phyloP scores from a whole-genome alignment of 352 stramenopile genomes.

The Plasmopara halstedii region DNA sequence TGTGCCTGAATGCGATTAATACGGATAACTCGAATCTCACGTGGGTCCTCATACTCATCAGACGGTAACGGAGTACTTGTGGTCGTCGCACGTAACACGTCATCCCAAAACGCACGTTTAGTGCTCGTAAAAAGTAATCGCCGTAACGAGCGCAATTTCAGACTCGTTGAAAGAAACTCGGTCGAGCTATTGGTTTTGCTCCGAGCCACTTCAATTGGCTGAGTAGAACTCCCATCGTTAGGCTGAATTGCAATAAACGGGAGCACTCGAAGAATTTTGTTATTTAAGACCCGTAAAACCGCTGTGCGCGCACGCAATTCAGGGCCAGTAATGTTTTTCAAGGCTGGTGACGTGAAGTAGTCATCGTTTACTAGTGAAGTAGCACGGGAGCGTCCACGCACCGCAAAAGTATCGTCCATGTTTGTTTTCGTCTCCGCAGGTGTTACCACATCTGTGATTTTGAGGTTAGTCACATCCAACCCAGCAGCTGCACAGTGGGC shows the following conservation, averaged over 20 bases:
- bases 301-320: slow-evolving; percentile 86
- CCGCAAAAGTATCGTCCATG: neutral
- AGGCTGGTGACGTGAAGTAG: slow-evolving; percentile 59
- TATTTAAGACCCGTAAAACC: slow-evolving; percentile 89
- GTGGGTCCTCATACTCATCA: slow-evolving; percentile 98
- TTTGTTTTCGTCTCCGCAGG: slow-evolving; percentile 23
- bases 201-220: slow-evolving; percentile 44
- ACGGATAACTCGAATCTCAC: slow-evolving; percentile 95
- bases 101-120: slow-evolving; percentile 92
- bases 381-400: slow-evolving; percentile 18
- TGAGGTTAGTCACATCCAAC: slow-evolving; percentile 76
- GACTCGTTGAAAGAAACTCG: slow-evolving; percentile 66
- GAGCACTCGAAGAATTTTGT: slow-evolving; percentile 81
- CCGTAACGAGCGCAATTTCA: slow-evolving; percentile 67
- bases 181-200: slow-evolving; percentile 13
- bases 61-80: slow-evolving; percentile 94
- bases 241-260: slow-evolving; percentile 76
- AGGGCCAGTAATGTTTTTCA: slow-evolving; percentile 51
- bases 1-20: slow-evolving; percentile 96
- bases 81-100: slow-evolving; percentile 91
- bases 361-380: slow-evolving; percentile 52
- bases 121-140: slow-evolving; percentile 86
- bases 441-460: slow-evolving; percentile 51
- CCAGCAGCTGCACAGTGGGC: slow-evolving; percentile 69
- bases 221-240: slow-evolving; percentile 29